Evolutionary conservation across 2,329 filamentous ascomycete species (phyloP).

Genomic region (Apiospora rasikravindrae): DNA sequence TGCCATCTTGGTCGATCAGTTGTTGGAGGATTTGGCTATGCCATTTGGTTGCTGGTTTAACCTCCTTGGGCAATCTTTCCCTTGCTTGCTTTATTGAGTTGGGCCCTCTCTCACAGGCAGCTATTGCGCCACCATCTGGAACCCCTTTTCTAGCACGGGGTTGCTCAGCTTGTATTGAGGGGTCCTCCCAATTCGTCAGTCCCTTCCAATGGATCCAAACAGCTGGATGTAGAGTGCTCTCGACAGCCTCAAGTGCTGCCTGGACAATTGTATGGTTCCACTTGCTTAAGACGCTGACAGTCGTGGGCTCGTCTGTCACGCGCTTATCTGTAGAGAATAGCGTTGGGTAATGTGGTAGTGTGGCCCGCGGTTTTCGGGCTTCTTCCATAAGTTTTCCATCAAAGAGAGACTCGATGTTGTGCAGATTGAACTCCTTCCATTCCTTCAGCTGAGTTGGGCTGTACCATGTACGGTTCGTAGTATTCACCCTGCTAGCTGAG

Average conservation of each 20-base stretch:
- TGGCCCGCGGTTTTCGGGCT: background rate
- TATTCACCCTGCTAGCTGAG: no score
- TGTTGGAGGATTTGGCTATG: background rate
- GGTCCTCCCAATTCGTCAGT: no score
- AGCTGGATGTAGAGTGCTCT: no score
- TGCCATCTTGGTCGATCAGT: background rate
- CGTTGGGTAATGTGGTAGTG: background rate
- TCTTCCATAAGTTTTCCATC: background rate
- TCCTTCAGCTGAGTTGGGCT: no score
- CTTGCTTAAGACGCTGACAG: no score
- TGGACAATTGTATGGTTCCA: no score
- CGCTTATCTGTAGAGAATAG: background rate
- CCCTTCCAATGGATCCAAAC: no score
- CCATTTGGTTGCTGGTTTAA: background rate
- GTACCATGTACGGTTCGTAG: no score
- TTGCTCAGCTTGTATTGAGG: background rate
- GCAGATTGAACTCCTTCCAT: no score
- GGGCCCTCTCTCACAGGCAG: background rate
- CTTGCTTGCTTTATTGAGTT: background rate
- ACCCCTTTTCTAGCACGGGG: background rate
- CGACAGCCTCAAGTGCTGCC: no score
- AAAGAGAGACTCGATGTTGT: background rate
- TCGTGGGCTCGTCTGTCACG: no score
- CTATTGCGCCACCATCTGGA: background rate
- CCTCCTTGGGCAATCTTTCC: background rate